Percentiles rank a stretch among this genome's conserved stretches.
phyloP scores from a whole-genome alignment of 441 rosid genomes.

The Populus hybrid region DNA sequence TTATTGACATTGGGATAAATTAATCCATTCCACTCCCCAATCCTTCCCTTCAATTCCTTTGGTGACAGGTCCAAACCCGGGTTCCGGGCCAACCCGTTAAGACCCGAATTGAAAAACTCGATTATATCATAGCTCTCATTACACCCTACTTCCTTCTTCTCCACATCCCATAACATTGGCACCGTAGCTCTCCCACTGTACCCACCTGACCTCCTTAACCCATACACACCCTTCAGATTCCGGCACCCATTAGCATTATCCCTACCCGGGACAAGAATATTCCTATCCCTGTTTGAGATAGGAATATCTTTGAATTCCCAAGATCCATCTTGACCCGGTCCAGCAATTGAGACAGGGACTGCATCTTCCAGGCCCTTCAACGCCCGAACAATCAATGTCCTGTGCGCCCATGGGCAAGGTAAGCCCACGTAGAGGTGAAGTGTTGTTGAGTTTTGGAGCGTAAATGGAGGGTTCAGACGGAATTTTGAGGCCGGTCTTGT shows the following conservation, averaged over 20 bases:
- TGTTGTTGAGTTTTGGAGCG: slow-evolving; percentile 26
- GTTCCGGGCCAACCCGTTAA: slow-evolving; percentile 45
- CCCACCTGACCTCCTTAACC: slow-evolving; percentile 46
- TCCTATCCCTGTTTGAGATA: slow-evolving; percentile 15
- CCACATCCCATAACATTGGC: slow-evolving; percentile 81
- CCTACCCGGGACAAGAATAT: slow-evolving; percentile 47
- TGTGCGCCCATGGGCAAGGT: slow-evolving; percentile 97
- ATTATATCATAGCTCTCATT: slow-evolving; percentile 86
- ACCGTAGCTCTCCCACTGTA: slow-evolving; percentile 72
- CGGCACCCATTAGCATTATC: slow-evolving; percentile 51
- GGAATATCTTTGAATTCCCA: slow-evolving; percentile 57
- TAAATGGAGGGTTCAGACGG: slow-evolving; percentile 33
- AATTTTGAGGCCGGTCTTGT: slow-evolving; percentile 72
- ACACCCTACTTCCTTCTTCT: slow-evolving; percentile 59
- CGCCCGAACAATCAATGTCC: slow-evolving; percentile 74
- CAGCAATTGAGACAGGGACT: slow-evolving; percentile 62
- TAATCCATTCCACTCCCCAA: slow-evolving; percentile 65
- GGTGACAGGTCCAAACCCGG: slow-evolving; percentile 68
- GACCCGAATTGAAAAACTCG: slow-evolving; percentile 60
- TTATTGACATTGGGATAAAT: slow-evolving; percentile 78
- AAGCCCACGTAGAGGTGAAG: slow-evolving; percentile 87
- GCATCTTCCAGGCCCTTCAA: slow-evolving; percentile 76
- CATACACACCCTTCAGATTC: slow-evolving; percentile 71
- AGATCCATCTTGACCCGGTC: slow-evolving; percentile 74
- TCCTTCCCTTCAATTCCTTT: slow-evolving; percentile 37